Evolutionary conservation across 306 rosid genomes (phyloP).

Genomic region (Vigna unguiculata): DNA sequence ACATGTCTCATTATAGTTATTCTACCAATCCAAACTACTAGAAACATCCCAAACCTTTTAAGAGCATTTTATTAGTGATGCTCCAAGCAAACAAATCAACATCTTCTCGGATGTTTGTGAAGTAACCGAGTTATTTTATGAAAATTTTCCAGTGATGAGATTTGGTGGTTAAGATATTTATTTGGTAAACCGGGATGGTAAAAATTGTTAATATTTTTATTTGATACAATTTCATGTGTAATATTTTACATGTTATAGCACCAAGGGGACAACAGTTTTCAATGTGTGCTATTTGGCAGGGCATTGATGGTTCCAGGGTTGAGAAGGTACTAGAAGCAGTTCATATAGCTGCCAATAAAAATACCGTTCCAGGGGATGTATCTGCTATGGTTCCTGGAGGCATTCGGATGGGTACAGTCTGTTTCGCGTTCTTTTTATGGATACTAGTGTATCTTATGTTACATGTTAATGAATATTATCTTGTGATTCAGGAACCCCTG

Average conservation of each 20-base stretch:
- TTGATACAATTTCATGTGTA: neutral
- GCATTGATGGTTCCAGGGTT: slow-evolving; percentile 94
- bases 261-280: slow-evolving; percentile 10
- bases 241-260: slow-evolving; percentile 17
- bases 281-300: slow-evolving; percentile 57
- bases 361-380: slow-evolving; percentile 97
- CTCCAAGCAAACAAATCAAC: slow-evolving; percentile 33
- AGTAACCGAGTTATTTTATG: slow-evolving; percentile 7
- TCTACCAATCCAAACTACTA: slow-evolving; percentile 7
- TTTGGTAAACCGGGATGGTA: slow-evolving; percentile 9
- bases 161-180: neutral
- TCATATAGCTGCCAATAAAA: slow-evolving; percentile 95
- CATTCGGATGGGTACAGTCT: slow-evolving; percentile 83
- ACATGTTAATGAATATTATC: slow-evolving; percentile 26
- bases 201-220: slow-evolving; percentile 26
- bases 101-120: slow-evolving; percentile 8
- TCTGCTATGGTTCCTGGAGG: slow-evolving; percentile 99
- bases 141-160: neutral
- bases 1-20: neutral
- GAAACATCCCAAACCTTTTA: neutral
- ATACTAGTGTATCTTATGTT: slow-evolving; percentile 27
- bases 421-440: slow-evolving; percentile 22
- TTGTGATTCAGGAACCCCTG: slow-evolving; percentile 79
- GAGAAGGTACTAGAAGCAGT: slow-evolving; percentile 91
- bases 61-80: neutral